Conservation (phyloP, 352 stramenopile species). For the Poterioochromonas sp. region DNA sequence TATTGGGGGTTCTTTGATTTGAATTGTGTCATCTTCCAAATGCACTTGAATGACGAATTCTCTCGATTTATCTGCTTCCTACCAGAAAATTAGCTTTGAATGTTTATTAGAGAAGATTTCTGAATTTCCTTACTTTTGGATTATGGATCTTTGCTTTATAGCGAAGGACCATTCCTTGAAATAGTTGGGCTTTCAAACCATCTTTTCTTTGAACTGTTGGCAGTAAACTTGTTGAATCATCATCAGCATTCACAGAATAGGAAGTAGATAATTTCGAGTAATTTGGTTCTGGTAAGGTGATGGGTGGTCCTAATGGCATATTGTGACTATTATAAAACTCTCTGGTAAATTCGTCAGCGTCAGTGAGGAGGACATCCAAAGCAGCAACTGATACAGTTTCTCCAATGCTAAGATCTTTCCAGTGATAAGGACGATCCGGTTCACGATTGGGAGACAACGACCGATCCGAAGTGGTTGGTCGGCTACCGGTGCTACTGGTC, state of each 20-base stretch:
- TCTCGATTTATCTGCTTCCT: constrained; percentile 39
- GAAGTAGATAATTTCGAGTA: constrained; percentile 40
- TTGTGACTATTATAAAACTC: constrained; percentile 53
- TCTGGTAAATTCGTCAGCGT: constrained; percentile 70
- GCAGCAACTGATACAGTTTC: constrained; percentile 58
- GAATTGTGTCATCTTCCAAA: constrained; percentile 49
- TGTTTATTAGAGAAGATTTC: not conserved
- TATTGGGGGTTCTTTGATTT: constrained; percentile 51
- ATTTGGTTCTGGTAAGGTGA: constrained; percentile 21
- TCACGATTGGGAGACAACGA: not conserved
- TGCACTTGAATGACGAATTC: constrained; percentile 50
- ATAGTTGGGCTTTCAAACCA: constrained; percentile 35
- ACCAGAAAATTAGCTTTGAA: not conserved
- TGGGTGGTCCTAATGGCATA: not conserved
- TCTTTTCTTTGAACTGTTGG: constrained; percentile 41
- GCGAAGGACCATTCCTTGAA: not conserved
- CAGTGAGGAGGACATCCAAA: constrained; percentile 58
- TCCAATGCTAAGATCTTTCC: constrained; percentile 62
- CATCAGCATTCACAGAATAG: constrained; percentile 56
- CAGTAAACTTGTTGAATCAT: constrained; percentile 45
- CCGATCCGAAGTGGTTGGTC: not conserved
- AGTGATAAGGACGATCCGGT: constrained; percentile 40
- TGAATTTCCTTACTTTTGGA: constrained; percentile 27
- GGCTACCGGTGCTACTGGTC: not conserved
- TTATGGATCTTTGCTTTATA: constrained; percentile 39